Evolutionary conservation across 768 basidiomycete genomes (phyloP), one percentile per base, ranked within the genome.

Genomic region (Dentipellis sp.): DNA sequence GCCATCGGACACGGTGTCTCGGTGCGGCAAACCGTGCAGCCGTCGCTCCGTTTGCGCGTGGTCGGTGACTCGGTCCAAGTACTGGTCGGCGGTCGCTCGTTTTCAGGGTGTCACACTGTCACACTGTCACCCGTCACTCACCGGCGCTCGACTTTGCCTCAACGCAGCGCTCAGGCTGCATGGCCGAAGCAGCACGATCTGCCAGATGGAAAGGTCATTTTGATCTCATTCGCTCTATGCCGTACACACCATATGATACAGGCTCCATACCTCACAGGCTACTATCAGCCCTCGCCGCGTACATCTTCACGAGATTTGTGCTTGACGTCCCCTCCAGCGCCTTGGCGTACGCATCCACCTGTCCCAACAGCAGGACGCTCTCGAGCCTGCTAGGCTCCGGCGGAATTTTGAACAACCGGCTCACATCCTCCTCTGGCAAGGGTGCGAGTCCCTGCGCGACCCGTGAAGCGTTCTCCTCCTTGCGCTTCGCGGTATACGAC

Each of bases 381-480:
- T 95, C 93, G 60, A 97, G 70, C 57, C 93, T 81, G 67, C 83
- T 92, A 21, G 94, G 94, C 66, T 95, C 94, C 19, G 82, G 74
- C 7, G 92, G 89, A 38, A 93, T 88, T 73, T 88, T 92, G 77
- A 92, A 93, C 66, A 93, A 66, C 59, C 92, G 78, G 64, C 80
- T 77, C 36, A 91, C 81, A 64, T 92, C 88, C 67, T 95, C 89
- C 69, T 92, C 88, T 1, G 94, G 93, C 29, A 94, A 75, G 60
- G 94, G 91, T 22, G 81, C 81, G 52, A 94, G 73, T 11, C 94
- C 94, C 65, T 93, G 90, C 39, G 83, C 84, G 59, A 87, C 77
- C 46, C 94, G 81, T 52, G 74, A 74, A 38, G 78, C 78, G 65
- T 91, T 95, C 72, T 97, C 94, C 68, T 95, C 94, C 67, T 86